Evolutionary conservation across 805 yeast genomes (phyloP), one percentile per base, ranked within the genome.

Genomic region (Metschnikowia continentalis): DNA sequence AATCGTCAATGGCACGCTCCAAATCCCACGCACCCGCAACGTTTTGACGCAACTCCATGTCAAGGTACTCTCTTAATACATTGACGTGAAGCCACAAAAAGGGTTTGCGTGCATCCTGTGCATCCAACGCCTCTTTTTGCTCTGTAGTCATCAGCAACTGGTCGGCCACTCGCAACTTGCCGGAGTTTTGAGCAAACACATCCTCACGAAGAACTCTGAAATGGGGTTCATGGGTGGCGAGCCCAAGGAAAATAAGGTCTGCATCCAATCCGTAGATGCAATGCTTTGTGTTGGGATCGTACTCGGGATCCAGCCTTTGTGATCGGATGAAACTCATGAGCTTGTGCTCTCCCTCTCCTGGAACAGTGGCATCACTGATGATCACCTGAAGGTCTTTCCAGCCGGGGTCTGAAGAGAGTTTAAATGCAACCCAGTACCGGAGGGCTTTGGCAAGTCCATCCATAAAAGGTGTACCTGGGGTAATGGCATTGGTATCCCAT

Each of bases 381-480:
- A 94, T 87, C 5, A 94, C 90, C 68, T 94, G 94, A 44, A 92
- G 71, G 52, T 85, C 78, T 42, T 84, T 84, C 99, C 99, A 94
- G 33, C 95, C 96, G 1, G 97, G 96, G 63, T 94, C 99, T 8
- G 79, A 79, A 35, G 90, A 78, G 35, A 94, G 74, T 66, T 94
- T 94, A 67, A 87, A 89, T 3, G 96, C 89, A 6, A 88, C 89
- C 96, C 97, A 94, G 67, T 90, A 94, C 54, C 94, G 75, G 55
- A 94, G 73, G 4, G 94, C 85, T 32, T 74, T 74, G 0, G 98
- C 96, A 54, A 94, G 73, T 47, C 83, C 84, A 62, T 87, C 92
- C 99, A 94, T 94, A 60, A 94, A 94, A 23, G 96, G 97, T 0
- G 99, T 94, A 52, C 99, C 99, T 3, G 99, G 99, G 1, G 99